phyloP scores from a whole-genome alignment of 1,139 yeast species.

The Candida mesenterica region DNA sequence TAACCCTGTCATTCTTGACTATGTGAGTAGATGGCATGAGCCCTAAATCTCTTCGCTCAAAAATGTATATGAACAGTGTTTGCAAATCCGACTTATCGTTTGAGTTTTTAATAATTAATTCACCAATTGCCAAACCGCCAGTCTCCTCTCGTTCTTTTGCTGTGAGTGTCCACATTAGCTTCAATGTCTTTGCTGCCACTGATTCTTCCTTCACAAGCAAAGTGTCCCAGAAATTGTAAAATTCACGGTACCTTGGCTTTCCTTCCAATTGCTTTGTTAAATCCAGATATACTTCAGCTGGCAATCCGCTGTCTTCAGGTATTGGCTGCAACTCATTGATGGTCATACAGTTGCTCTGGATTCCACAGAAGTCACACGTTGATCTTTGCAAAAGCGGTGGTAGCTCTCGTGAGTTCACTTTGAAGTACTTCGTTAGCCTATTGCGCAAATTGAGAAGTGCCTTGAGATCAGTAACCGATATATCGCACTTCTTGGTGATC shows the following conservation, averaged over 20 bases:
- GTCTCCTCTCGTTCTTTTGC: slow-evolving; percentile 58
- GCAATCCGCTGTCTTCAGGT: slow-evolving; percentile 49
- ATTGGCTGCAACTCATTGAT: slow-evolving; percentile 58
- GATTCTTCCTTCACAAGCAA: slow-evolving; percentile 76
- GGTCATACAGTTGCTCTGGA: slow-evolving; percentile 65
- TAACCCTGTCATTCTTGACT: slow-evolving; percentile 52
- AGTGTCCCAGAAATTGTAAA: slow-evolving; percentile 71
- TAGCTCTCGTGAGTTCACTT: slow-evolving; percentile 46
- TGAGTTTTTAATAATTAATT: slow-evolving; percentile 36
- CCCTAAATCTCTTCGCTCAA: slow-evolving; percentile 8
- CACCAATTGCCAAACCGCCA: slow-evolving; percentile 60
- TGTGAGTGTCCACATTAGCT: slow-evolving; percentile 68
- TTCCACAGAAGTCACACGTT: slow-evolving; percentile 68
- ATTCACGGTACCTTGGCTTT: slow-evolving; percentile 42
- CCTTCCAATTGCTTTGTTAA: slow-evolving; percentile 51
- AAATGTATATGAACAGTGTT: slow-evolving; percentile 36
- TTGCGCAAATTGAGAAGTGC: slow-evolving; percentile 70
- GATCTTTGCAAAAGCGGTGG: slow-evolving; percentile 61
- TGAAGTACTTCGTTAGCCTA: slow-evolving; percentile 58
- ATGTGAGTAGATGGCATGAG: slow-evolving; percentile 43
- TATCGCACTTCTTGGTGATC: slow-evolving; percentile 55
- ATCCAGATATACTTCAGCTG: slow-evolving; percentile 40
- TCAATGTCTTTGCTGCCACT: slow-evolving; percentile 48
- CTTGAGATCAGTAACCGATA: slow-evolving; percentile 55
- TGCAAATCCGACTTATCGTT: slow-evolving; percentile 22